Evolutionary conservation across 1,139 yeast species (phyloP), one percentile per base, ranked within the genome.

Genomic region (Taphrina flavorubra): DNA sequence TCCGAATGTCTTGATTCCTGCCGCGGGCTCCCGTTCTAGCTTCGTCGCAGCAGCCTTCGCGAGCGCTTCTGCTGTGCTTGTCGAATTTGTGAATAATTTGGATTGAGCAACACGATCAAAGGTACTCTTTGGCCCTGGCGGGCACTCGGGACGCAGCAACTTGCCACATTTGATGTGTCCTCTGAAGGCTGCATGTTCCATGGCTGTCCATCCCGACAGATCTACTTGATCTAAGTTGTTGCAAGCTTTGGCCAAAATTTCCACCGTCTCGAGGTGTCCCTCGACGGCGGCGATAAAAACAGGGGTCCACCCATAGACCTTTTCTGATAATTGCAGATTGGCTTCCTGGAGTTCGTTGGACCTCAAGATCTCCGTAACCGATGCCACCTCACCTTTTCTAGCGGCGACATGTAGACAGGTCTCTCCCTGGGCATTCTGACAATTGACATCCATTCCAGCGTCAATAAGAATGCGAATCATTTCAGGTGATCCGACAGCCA

Each of bases 181-280:
- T 74, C 98, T 83, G 64, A 94, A 81, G 69, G 91, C 88, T 0
- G 98, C 97, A 78, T 94, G 98, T 75, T 94, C 99, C 87, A 91
- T 87, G 8, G 98, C 97, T 34, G 92, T 86, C 98, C 98, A 94
- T 0, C 98, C 98, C 55, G 96, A 89, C 67, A 86, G 88, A 78
- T 94, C 99, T 25, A 84, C 83, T 61, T 82, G 79, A 65, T 85
- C 84, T 68, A 80, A 84, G 31, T 82, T 80, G 13, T 90, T 87
- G 46, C 78, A 76, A 7, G 86, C 86, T 0, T 80, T 79, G 40
- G 88, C 78, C 70, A 94, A 81, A 10, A 85, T 72, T 65, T 83
- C 78, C 10, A 87, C 90, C 53, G 90, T 81, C 1, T 85, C 85
- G 42, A 76, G 76, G 70, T 79, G 85, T 0, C 98, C 98, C 74